A percentile compares a stretch with the other conserved stretches of the same genome.
These are phyloP conservation scores for Trypanosomatidae sp. DNA, from an alignment of 208 protist genomes.

Conservation along the genomic window DNA sequence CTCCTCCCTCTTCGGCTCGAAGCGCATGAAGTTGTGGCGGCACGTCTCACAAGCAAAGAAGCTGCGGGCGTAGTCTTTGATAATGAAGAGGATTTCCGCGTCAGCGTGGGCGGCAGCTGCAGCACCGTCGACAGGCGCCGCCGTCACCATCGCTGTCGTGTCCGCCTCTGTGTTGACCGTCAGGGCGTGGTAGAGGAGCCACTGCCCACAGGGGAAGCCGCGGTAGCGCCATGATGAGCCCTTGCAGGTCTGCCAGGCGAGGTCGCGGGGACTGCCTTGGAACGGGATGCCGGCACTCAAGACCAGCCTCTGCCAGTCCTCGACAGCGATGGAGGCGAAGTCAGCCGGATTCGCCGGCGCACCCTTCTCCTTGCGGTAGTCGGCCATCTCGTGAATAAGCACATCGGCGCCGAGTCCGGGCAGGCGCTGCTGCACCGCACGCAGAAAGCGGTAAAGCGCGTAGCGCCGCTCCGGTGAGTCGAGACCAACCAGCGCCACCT, in stretches of 20 bases:
- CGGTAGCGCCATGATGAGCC: conserved; percentile 58
- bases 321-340: conserved; percentile 15
- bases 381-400: conserved; percentile 28
- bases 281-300: conserved; percentile 52
- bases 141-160: not conserved
- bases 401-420: conserved; percentile 37
- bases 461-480: conserved; percentile 14
- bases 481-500: conserved; percentile 50
- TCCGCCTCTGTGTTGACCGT: conserved; percentile 17
- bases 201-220: conserved; percentile 72
- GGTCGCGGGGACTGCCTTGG: conserved; percentile 34
- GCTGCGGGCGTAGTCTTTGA: conserved; percentile 55
- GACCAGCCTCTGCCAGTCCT: conserved; percentile 44
- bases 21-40: conserved; percentile 54
- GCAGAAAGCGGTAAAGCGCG: conserved; percentile 51
- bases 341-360: not conserved
- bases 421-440: conserved; percentile 34
- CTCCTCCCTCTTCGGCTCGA: conserved; percentile 26
- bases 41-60: conserved; percentile 67
- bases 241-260: conserved; percentile 53
- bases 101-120: too few relatives aligned
- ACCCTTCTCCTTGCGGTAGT: not conserved
- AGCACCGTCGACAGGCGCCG: too few relatives aligned
- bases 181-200: conserved; percentile 76
- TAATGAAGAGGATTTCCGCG: conserved; percentile 30